Percentiles rank a stretch among this genome's conserved stretches.
phyloP scores from a whole-genome alignment of 352 stramenopile genomes.

The Blastocystis sp. region DNA sequence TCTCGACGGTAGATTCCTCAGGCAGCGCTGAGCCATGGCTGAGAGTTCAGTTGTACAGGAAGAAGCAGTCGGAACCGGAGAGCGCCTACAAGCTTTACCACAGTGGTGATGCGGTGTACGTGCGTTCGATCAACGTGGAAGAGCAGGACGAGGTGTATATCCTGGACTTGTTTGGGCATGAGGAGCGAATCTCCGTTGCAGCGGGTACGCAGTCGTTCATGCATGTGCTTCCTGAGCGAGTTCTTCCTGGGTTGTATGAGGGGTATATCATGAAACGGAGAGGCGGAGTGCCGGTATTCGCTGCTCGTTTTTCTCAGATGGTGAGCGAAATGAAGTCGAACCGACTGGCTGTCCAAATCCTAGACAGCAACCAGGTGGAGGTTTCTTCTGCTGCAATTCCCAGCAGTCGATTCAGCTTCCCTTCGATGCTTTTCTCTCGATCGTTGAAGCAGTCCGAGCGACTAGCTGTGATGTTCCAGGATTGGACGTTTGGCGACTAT shows the following conservation, averaged over 20 bases:
- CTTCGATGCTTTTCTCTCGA: not conserved
- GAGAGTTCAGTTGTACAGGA: not conserved
- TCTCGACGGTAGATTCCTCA: not conserved
- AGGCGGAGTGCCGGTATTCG: not conserved
- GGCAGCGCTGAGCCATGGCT: not conserved
- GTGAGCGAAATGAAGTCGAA: not conserved
- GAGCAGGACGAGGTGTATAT: not conserved
- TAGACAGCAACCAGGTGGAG: not conserved
- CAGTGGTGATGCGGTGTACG: not conserved
- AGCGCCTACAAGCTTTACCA: not conserved
- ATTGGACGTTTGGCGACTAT: constrained; percentile 55
- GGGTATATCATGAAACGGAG: not conserved
- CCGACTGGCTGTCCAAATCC: not conserved
- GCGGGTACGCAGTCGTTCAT: not conserved
- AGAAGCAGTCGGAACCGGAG: not conserved
- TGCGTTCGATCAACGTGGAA: not conserved
- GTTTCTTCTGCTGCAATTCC: constrained; percentile 20
- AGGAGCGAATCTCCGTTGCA: not conserved
- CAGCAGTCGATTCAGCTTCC: not conserved
- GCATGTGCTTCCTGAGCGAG: not conserved
- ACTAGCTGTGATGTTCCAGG: constrained; percentile 13
- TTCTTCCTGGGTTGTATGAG: constrained; percentile 22
- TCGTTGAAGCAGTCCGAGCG: not conserved
- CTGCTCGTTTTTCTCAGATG: not conserved
- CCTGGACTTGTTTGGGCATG: constrained; percentile 5